These are phyloP conservation scores for Detonula confervacea DNA, from an alignment of 352 stramenopile species.

Conservation along the genomic window DNA sequence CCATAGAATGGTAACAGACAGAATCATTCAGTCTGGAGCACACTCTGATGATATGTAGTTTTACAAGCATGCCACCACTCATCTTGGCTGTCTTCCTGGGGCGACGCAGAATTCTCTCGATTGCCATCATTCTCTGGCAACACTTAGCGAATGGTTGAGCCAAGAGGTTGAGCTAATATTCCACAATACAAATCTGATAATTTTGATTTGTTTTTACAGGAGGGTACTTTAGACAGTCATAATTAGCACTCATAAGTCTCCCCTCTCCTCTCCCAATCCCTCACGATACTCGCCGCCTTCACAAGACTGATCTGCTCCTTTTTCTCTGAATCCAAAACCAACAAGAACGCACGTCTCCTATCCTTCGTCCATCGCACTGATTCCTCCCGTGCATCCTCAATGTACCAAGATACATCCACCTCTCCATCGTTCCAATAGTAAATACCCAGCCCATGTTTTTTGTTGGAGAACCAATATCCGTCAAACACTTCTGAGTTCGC, in stretches of 20 bases:
- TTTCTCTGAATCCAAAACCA: conserved; percentile 44
- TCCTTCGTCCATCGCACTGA: conserved; percentile 59
- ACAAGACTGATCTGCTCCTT: conserved; percentile 52
- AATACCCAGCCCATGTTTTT: conserved; percentile 52
- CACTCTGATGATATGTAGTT: no score
- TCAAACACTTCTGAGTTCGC: conserved; percentile 61
- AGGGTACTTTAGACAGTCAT: conserved; percentile 16
- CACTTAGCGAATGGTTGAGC: no score
- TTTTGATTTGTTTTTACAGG: no score
- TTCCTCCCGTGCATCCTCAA: conserved; percentile 47
- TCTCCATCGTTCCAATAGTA: conserved; percentile 60
- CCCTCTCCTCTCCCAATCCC: conserved; percentile 35
- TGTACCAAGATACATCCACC: conserved; percentile 57
- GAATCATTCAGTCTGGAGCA: no score
- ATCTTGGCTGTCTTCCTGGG: no score
- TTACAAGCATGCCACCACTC: no score
- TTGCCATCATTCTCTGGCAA: no score
- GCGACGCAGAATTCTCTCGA: no score
- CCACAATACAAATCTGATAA: no score
- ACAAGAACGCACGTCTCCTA: conserved; percentile 29
- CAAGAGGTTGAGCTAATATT: no score
- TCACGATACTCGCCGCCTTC: conserved; percentile 40
- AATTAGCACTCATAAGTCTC: conserved; percentile 22
- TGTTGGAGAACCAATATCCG: conserved; percentile 48
- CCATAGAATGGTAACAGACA: no score